phyloP scores from a whole-genome alignment of 148 eudicot genomes.

The Fallopia convolvulus region DNA sequence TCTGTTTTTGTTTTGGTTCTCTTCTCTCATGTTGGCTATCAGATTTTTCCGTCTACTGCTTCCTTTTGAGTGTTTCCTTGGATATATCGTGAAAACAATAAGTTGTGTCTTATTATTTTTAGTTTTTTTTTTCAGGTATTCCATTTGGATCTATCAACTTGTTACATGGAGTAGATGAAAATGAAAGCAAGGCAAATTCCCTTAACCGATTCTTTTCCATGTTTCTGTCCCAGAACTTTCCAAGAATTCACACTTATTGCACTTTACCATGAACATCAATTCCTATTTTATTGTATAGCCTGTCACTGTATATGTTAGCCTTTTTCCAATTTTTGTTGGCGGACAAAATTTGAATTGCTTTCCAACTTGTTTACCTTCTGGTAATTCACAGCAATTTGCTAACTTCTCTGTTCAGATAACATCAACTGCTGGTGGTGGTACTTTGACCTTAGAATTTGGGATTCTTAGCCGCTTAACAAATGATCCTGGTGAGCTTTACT shows the following conservation, averaged over 20 bases:
- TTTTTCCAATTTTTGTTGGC: neutral
- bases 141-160: constrained; percentile 96
- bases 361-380: neutral
- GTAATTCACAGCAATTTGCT: neutral
- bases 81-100: neutral
- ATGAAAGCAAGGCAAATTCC: constrained; percentile 84
- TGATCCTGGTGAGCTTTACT: constrained; percentile 58
- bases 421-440: constrained; percentile 99
- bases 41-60: neutral
- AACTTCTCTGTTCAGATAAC: constrained; percentile 55
- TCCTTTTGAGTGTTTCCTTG: neutral
- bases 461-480: constrained; percentile 86
- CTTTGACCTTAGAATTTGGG: constrained; percentile 93
- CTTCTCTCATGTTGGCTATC: neutral
- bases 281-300: neutral
- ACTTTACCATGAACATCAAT: neutral
- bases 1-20: neutral
- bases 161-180: constrained; percentile 85
- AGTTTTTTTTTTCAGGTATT: constrained; percentile 58
- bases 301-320: neutral
- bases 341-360: neutral
- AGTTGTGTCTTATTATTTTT: neutral
- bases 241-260: neutral
- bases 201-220: constrained; percentile 13
- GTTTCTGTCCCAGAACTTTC: neutral